Evolutionary conservation across 176 grass and related monocot species (phyloP).

Genomic region (Saccharum officinarum): DNA sequence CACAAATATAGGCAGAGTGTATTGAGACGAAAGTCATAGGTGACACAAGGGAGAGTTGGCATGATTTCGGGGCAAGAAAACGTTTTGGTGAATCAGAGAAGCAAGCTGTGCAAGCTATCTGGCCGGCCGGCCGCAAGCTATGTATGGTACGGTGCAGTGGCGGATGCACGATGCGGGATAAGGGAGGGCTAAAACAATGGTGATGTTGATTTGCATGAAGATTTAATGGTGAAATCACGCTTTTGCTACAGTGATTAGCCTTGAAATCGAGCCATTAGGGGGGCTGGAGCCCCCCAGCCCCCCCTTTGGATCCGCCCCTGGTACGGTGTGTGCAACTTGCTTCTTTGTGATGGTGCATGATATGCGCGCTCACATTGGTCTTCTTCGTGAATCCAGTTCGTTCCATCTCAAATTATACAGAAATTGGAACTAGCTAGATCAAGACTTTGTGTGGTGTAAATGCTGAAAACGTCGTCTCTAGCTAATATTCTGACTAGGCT

Average conservation of each 20-base stretch:
- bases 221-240: too few species aligned
- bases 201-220: too few species aligned
- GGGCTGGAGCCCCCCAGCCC: too few species aligned
- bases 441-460: not conserved
- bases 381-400: conserved; percentile 11
- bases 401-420: not conserved
- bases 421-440: not conserved
- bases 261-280: too few species aligned
- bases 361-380: not conserved
- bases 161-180: too few species aligned
- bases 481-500: not conserved
- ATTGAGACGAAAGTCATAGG: conserved; percentile 38
- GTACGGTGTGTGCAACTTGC: conserved; percentile 23
- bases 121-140: conserved; percentile 36
- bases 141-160: not conserved
- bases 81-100: conserved; percentile 36
- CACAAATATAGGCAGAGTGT: not conserved
- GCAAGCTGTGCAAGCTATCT: conserved; percentile 41
- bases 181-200: too few species aligned
- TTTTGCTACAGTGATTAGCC: too few species aligned
- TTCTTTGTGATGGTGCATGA: conserved; percentile 12
- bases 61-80: conserved; percentile 57
- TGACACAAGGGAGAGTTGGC: conserved; percentile 38
- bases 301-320: too few species aligned
- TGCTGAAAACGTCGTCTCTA: not conserved